A percentile compares a stretch with the other conserved stretches of the same genome.
phyloP scores from a whole-genome alignment of 177 flowering plant species.

The Vitis hybrid region DNA sequence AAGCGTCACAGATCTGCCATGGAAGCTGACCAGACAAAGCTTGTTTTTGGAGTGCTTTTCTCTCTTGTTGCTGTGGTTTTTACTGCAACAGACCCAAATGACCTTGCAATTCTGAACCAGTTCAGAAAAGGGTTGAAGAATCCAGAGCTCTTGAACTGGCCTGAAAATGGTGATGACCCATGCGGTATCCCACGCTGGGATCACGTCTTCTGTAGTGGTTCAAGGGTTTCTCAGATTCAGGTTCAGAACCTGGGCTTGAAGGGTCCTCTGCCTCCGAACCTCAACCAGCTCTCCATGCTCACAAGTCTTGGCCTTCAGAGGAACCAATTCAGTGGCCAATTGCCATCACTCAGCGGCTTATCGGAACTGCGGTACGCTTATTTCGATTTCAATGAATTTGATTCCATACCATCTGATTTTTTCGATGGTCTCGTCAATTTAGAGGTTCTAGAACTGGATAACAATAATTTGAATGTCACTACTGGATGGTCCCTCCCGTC shows the following conservation, averaged over 20 bases:
- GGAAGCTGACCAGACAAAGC: slow-evolving; percentile 3
- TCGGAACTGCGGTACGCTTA: slow-evolving; percentile 30
- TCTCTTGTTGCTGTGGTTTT: slow-evolving; percentile 9
- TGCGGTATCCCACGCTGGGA: slow-evolving; percentile 37
- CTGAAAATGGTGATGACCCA: slow-evolving; percentile 38
- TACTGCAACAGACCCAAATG: slow-evolving; percentile 32
- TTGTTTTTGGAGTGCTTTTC: slow-evolving; percentile 4
- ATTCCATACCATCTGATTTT: slow-evolving; percentile 17
- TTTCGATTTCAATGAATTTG: slow-evolving; percentile 35
- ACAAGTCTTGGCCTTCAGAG: slow-evolving; percentile 33
- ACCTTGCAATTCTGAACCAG: slow-evolving; percentile 29
- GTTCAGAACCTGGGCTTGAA: slow-evolving; percentile 32
- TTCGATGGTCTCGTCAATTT: slow-evolving; percentile 26
- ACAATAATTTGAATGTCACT: slow-evolving; percentile 35
- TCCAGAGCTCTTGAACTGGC: slow-evolving; percentile 47
- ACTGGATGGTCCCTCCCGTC: slow-evolving; percentile 40
- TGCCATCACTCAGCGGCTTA: slow-evolving; percentile 43
- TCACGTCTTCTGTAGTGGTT: slow-evolving; percentile 24
- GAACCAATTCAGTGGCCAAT: slow-evolving; percentile 31
- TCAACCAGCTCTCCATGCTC: slow-evolving; percentile 41
- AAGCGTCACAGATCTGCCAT: slow-evolving; percentile 12
- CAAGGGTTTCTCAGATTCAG: slow-evolving; percentile 45
- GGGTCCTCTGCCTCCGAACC: slow-evolving; percentile 35
- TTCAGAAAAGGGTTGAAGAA: slow-evolving; percentile 34
- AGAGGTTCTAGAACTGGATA: slow-evolving; percentile 41